These are phyloP conservation scores for Chernovozyma aurita DNA, from an alignment of 1,139 yeast species.

Conservation along the genomic window DNA sequence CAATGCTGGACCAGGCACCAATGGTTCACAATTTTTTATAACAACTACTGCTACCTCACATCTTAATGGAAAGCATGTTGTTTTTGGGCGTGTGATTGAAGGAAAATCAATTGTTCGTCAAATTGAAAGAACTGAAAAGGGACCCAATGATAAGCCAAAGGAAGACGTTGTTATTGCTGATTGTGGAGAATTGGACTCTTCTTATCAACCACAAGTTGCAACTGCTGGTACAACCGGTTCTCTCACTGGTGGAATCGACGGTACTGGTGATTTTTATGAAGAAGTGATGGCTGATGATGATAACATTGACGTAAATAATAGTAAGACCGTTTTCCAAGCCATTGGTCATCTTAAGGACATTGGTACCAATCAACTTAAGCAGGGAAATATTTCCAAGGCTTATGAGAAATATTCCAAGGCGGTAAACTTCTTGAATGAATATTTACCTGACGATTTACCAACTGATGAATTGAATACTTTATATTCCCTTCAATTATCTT, in stretches of 20 bases:
- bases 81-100: constrained; percentile 81
- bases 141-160: constrained; percentile 58
- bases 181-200: constrained; percentile 71
- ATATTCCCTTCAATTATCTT: constrained; percentile 54
- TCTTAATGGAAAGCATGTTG: constrained; percentile 92
- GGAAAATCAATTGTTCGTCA: constrained; percentile 80
- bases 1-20: constrained; percentile 91
- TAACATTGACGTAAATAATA: constrained; percentile 52
- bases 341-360: constrained; percentile 66
- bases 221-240: constrained; percentile 14
- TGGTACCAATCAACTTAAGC: constrained; percentile 73
- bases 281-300: constrained; percentile 73
- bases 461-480: constrained; percentile 48
- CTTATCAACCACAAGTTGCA: constrained; percentile 41
- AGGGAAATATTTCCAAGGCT: constrained; percentile 53
- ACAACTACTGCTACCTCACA: constrained; percentile 84
- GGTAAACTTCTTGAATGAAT: constrained; percentile 60
- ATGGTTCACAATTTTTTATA: constrained; percentile 93
- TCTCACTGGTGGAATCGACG: constrained; percentile 46
- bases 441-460: constrained; percentile 66
- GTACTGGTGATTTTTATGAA: constrained; percentile 82
- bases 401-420: constrained; percentile 71
- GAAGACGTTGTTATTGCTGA: constrained; percentile 67
- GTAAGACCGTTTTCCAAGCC: constrained; percentile 64
- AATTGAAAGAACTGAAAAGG: constrained; percentile 68